phyloP scores from a whole-genome alignment of 768 basidiomycete species.

The Rhizopogon vesiculosus region DNA sequence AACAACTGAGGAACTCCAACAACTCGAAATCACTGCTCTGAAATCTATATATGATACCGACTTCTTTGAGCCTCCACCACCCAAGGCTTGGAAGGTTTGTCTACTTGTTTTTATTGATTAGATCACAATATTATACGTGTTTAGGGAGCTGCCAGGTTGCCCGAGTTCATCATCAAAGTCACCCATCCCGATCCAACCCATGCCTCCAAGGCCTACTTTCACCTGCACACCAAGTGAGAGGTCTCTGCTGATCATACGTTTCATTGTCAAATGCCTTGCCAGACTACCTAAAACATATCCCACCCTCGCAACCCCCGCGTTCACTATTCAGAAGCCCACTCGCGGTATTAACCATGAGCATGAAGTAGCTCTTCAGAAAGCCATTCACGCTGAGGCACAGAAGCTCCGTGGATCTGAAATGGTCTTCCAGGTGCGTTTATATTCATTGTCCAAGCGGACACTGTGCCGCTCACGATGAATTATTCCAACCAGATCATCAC shows the following conservation, averaged over 20 bases:
- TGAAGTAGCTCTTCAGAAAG: constrained; percentile 49
- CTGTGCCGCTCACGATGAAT: not conserved
- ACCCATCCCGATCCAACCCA: constrained; percentile 56
- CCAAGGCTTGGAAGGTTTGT: constrained; percentile 78
- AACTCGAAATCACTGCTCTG: constrained; percentile 71
- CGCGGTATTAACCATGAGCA: constrained; percentile 56
- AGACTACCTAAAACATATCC: constrained; percentile 86
- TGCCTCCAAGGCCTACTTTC: constrained; percentile 54
- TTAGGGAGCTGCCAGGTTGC: constrained; percentile 64
- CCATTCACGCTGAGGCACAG: constrained; percentile 63
- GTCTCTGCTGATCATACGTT: not conserved
- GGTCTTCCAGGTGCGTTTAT: constrained; percentile 62
- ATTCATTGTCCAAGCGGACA: not conserved
- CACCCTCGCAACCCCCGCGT: constrained; percentile 60
- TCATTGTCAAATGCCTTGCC: constrained; percentile 1
- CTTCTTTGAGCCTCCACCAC: constrained; percentile 67
- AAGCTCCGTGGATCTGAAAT: constrained; percentile 64
- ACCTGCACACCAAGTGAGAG: constrained; percentile 66
- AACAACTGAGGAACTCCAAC: constrained; percentile 62
- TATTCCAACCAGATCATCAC: constrained; percentile 51
- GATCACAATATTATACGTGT: constrained; percentile 1
- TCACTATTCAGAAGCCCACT: constrained; percentile 62
- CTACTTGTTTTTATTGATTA: constrained; percentile 7
- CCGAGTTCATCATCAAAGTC: constrained; percentile 74
- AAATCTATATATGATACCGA: constrained; percentile 79